phyloP scores from a whole-genome alignment of 2,329 filamentous ascomycete genomes.

The Pleoardoris graminearum region DNA sequence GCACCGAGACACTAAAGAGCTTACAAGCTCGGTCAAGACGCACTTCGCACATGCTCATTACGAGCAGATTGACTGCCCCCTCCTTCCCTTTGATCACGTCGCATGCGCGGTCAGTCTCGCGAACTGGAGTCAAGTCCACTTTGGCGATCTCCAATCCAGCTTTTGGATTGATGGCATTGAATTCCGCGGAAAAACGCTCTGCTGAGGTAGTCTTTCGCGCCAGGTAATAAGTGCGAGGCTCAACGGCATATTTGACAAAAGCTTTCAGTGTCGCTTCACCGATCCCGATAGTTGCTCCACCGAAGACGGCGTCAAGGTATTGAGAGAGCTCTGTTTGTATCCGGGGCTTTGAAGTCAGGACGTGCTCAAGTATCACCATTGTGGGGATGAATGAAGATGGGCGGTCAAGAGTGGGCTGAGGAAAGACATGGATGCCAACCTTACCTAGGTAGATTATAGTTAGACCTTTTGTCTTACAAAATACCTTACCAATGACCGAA shows the following conservation, averaged over 20 bases:
- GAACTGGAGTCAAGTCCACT: conserved; percentile 1
- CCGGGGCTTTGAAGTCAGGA: neutral
- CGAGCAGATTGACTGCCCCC: neutral
- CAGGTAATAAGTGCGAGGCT: conserved; percentile 5
- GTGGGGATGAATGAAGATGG: neutral
- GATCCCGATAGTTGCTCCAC: conserved; percentile 6
- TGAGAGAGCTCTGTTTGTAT: conserved; percentile 30
- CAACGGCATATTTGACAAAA: conserved; percentile 4
- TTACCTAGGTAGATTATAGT: neutral
- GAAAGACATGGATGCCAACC: too few species aligned
- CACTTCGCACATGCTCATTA: neutral
- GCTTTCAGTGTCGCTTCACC: conserved; percentile 1
- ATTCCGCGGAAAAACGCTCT: neutral
- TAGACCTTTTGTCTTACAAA: neutral
- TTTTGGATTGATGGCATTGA: neutral
- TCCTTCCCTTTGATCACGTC: neutral
- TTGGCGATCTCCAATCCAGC: neutral
- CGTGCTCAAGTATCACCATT: neutral
- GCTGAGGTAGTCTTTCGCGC: neutral
- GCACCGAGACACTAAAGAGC: neutral
- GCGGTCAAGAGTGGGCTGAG: too few species aligned
- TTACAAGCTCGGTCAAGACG: neutral
- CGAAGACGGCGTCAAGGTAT: conserved; percentile 53
- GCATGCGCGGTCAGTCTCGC: conserved; percentile 1
- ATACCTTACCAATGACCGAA: neutral